Base-by-base conservation (phyloP, 2,329 filamentous ascomycete species). In the Lachnellula hyalina region DNA sequence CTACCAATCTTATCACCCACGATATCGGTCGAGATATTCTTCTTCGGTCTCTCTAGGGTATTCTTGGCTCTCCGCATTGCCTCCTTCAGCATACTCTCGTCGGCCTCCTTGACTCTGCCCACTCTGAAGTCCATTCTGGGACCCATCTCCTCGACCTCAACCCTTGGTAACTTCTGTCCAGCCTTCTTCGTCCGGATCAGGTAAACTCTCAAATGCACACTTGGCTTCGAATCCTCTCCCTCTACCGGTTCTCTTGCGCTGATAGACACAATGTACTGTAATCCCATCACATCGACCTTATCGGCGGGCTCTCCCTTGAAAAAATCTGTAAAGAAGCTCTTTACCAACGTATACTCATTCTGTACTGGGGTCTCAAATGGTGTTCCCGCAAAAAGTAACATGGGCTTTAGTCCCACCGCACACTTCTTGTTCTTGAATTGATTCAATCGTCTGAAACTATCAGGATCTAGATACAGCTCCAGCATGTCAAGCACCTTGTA, bases 1-100 rank as follows among this genome's bases (percentile, higher is more conserved):
- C 91, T 86, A 60, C 93, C 94, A 61, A 97, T 80, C 85, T 97
- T 97, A 74, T 99, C 94, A 70, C 94, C 94, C 75, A 99, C 90
- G 44, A 85, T 74, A 71, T 97, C 92, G 54, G 89, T 95, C 52
- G 85, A 83, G 65, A 99, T 87, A 73, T 99, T 99, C 87, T 99
- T 99, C 87, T 96, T 97, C 58, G 87, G 86, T 74, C 80, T 78
- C 75, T 89, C 86, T 75, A 89, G 86, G 40, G 72, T 74, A 40
- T 83, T 83, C 79, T 87, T 92, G 49, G 90, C 81, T 76, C 87
- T 90, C 81, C 86, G 90, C 82, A 96, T 81, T 17, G 93, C 91
- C 73, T 93, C 89, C 82, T 96, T 97, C 80, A 87, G 81, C 74
- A 89, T 82, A 12, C 81, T 81, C 66, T 84, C 80, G 64, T 96